Base-by-base conservation (phyloP, 148 eudicot genomes). In the Cornus controversa region DNA sequence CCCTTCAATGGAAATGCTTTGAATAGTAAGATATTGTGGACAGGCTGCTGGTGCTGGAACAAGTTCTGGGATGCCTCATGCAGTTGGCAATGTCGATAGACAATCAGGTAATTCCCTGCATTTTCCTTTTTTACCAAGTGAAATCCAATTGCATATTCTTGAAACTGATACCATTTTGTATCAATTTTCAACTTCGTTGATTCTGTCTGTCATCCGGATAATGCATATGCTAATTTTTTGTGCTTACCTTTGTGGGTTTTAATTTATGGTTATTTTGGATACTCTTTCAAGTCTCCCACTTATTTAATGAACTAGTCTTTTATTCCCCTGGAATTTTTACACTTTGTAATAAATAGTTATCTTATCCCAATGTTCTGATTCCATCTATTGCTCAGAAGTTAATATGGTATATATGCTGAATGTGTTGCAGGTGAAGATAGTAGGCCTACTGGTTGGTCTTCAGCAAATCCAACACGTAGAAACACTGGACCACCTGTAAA, bases 31-130 rank as follows among this genome's bases (percentile, higher is more conserved):
- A 60, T 60, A 0, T 60, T 60, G 45, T 66, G 68, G 34, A 74
- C 81, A 92, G 97, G 93, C 87, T 58, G 75, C 70, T 66, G 86
- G 75, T 84, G 85, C 89, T 83, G 93, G 94, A 81, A 86, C 93
- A 69, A 92, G 97, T 79, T 82, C 93, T 27, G 90, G 91, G 53
- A 67, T 89, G 79, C 94, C 87, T 72, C 89, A 82, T 79, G 86
- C 78, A 45, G 64, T 77, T 76, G 63, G 82, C 66, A 88, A 67
- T 76, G 78, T 72, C 31, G 92, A 87, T 57, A 81, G 86, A 80
- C 91, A 85, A 66, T 78, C 85, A 80, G 97, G 97, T 92, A 78
- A 23, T 63, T 22, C 22, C 40, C 64, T 20, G 69, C 79, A 24
- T 27, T 68, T 1, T 13, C 7, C 54, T 28, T 62, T 18, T 0